A percentile compares a stretch with the other conserved stretches of the same genome.
phyloP scores from a whole-genome alignment of 495 filamentous ascomycete genomes.

The Penicillium ochrochloron region DNA sequence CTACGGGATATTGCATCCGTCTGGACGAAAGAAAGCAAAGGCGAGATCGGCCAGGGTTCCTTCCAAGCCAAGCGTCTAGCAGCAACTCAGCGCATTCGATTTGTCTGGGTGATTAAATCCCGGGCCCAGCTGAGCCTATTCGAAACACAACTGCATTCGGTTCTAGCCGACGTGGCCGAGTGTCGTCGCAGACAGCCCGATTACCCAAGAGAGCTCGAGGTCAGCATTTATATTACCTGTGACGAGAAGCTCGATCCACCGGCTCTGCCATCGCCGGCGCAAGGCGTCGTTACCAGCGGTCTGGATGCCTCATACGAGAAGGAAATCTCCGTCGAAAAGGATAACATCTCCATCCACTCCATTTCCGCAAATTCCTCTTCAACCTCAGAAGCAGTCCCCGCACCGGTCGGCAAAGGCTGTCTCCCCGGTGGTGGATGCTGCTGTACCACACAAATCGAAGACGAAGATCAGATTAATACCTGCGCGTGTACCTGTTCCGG shows the following conservation, averaged over 20 bases:
- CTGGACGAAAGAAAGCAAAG: conserved; percentile 34
- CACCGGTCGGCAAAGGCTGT: conserved; percentile 26
- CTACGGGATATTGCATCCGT: conserved; percentile 53
- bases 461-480: conserved; percentile 46
- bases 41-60: neutral
- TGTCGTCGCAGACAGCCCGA: conserved; percentile 34
- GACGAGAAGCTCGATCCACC: conserved; percentile 47
- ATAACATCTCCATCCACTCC: conserved; percentile 32
- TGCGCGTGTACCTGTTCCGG: conserved; percentile 39
- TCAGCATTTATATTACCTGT: conserved; percentile 66
- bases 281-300: neutral
- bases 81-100: conserved; percentile 68
- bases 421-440: conserved; percentile 53
- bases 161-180: conserved; percentile 55
- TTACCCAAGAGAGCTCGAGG: conserved; percentile 49
- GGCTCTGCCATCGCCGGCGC: neutral
- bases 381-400: neutral
- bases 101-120: conserved; percentile 75
- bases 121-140: conserved; percentile 73
- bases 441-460: conserved; percentile 54
- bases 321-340: conserved; percentile 10
- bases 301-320: neutral
- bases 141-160: conserved; percentile 60
- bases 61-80: conserved; percentile 17
- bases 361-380: conserved; percentile 18